Conservation (phyloP, 768 basidiomycete species). For the Termitomyces sp. region DNA sequence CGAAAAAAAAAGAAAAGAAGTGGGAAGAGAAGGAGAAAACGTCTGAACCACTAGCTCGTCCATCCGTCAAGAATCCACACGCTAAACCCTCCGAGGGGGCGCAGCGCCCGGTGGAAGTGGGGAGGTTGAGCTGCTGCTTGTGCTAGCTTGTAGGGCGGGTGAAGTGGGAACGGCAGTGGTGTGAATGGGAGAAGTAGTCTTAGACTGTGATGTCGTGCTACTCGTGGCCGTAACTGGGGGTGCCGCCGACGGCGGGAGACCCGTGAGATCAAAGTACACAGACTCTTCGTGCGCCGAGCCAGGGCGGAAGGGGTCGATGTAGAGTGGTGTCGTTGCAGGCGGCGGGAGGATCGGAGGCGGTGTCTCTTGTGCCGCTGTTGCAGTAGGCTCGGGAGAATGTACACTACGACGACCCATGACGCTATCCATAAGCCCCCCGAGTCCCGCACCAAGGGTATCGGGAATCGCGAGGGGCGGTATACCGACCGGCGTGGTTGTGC, state of each 20-base stretch:
- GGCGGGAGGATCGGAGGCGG: background rate
- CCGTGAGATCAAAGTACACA: slow-evolving; percentile 2
- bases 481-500: slow-evolving; percentile 5
- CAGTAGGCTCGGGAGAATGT: background rate
- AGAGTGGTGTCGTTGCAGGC: background rate
- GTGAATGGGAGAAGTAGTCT: background rate
- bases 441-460: background rate
- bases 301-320: slow-evolving; percentile 8
- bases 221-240: too few relatives aligned
- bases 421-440: background rate
- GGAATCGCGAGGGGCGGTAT: background rate
- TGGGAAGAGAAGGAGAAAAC: background rate
- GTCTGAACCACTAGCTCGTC: too few relatives aligned
- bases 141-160: background rate
- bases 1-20: too few relatives aligned
- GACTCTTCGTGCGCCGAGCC: background rate
- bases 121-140: background rate
- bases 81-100: background rate
- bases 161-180: background rate
- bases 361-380: background rate
- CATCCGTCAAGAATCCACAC: too few relatives aligned
- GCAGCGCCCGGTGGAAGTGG: background rate
- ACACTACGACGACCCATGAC: background rate
- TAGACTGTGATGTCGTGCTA: background rate
- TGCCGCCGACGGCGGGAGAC: background rate